Percentiles rank a stretch among this genome's conserved stretches.
Conservation (phyloP, 2,329 filamentous ascomycete species). For the Aspergillus sp. region DNA sequence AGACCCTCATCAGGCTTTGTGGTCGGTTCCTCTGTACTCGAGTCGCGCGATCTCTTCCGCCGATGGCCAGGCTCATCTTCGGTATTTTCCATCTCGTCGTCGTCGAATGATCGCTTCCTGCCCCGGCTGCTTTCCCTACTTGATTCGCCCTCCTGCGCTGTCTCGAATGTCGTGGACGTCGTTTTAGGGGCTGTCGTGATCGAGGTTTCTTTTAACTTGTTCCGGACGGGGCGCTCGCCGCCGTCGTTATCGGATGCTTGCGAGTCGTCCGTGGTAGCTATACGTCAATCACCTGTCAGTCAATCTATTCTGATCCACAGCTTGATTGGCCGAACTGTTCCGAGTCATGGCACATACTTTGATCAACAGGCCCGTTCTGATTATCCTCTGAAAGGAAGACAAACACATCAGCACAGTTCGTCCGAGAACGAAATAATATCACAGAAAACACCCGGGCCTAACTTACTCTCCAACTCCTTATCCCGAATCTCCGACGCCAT, state of each 20-base stretch:
- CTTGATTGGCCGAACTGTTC: neutral
- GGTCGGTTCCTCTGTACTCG: conserved; percentile 36
- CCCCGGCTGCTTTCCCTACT: conserved; percentile 31
- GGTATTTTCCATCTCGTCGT: conserved; percentile 33
- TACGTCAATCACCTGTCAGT: conserved; percentile 1
- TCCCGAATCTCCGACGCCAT: conserved; percentile 26
- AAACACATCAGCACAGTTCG: conserved; percentile 6
- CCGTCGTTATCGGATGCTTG: conserved; percentile 44
- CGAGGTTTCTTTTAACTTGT: conserved; percentile 66
- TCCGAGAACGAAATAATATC: neutral
- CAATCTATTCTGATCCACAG: neutral
- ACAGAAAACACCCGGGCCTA: neutral
- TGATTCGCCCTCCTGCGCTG: conserved; percentile 19
- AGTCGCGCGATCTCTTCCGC: conserved; percentile 51
- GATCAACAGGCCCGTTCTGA: conserved; percentile 19
- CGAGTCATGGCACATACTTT: conserved; percentile 19
- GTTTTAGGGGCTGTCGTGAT: conserved; percentile 50
- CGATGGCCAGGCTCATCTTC: conserved; percentile 37
- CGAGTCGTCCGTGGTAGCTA: conserved; percentile 32
- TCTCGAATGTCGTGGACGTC: conserved; percentile 16
- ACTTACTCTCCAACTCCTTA: conserved; percentile 21
- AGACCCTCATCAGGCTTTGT: conserved; percentile 25
- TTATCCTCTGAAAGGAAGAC: conserved; percentile 9
- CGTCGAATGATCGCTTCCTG: conserved; percentile 43
- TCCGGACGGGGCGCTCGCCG: conserved; percentile 62